Percentiles rank a stretch among this genome's conserved stretches.
phyloP scores from a whole-genome alignment of 2,329 filamentous ascomycete genomes.

The Paramyrothecium roridum region DNA sequence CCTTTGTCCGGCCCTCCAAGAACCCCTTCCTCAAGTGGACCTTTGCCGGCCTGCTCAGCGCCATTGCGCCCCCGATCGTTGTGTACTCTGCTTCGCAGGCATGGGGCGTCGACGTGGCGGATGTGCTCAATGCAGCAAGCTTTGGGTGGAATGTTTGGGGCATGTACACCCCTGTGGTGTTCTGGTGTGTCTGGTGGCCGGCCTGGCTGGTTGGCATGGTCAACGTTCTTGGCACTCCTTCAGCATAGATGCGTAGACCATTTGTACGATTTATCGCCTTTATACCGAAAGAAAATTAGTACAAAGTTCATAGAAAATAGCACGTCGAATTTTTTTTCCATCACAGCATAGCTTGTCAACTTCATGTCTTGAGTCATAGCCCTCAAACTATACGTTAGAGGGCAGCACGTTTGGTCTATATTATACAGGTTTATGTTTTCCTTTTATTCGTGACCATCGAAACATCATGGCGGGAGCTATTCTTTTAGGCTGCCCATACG shows the following conservation, averaged over 20 bases:
- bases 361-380: not conserved
- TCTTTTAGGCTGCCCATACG: constrained; percentile 80
- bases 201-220: constrained; percentile 73
- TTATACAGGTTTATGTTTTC: not conserved
- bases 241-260: constrained; percentile 7
- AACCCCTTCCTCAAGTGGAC: constrained; percentile 35
- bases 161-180: constrained; percentile 81
- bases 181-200: constrained; percentile 97
- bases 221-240: constrained; percentile 43
- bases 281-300: not conserved
- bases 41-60: constrained; percentile 50
- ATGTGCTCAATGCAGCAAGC: constrained; percentile 68
- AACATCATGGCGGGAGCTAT: constrained; percentile 13
- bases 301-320: too few species aligned
- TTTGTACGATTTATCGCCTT: not conserved
- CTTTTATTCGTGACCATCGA: not conserved
- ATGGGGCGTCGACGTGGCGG: constrained; percentile 40
- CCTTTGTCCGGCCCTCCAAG: constrained; percentile 60
- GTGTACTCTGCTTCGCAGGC: constrained; percentile 42
- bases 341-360: not conserved
- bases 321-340: not conserved
- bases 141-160: constrained; percentile 90
- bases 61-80: constrained; percentile 61
- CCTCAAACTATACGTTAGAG: not conserved
- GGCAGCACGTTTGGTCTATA: not conserved